Conservation (phyloP, 1,139 yeast genomes). For the Candida smagusa region DNA sequence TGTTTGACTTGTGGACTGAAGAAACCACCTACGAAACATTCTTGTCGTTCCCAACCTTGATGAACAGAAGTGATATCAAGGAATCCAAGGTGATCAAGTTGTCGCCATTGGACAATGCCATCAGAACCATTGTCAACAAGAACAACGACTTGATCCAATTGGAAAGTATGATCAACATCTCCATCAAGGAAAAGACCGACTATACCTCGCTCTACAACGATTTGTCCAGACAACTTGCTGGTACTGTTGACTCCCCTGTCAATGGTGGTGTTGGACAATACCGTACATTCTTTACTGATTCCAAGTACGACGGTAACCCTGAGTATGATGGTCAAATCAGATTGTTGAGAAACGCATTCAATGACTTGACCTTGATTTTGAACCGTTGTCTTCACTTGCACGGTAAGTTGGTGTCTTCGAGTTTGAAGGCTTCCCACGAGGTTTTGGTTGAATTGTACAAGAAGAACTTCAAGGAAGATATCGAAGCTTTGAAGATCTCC, state of each 20-base stretch:
- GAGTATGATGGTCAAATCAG: slow-evolving; percentile 44
- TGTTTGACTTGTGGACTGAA: slow-evolving; percentile 83
- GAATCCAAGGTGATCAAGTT: slow-evolving; percentile 50
- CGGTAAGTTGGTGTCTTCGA: slow-evolving; percentile 58
- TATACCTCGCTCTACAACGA: slow-evolving; percentile 55
- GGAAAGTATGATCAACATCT: slow-evolving; percentile 59
- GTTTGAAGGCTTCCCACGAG: slow-evolving; percentile 61
- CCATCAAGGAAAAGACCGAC: slow-evolving; percentile 54
- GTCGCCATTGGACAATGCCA: slow-evolving; percentile 86
- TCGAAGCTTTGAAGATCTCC: slow-evolving; percentile 37
- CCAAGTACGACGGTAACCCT: slow-evolving; percentile 35
- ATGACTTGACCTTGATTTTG: slow-evolving; percentile 65
- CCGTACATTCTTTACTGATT: slow-evolving; percentile 59
- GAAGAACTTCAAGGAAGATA: slow-evolving; percentile 68
- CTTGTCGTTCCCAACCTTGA: slow-evolving; percentile 81
- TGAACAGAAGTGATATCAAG: slow-evolving; percentile 78
- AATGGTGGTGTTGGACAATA: slow-evolving; percentile 91
- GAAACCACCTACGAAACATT: slow-evolving; percentile 76
- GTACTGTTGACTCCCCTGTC: slow-evolving; percentile 90
- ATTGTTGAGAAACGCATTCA: slow-evolving; percentile 58
- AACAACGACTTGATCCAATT: slow-evolving; percentile 69
- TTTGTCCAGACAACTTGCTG: slow-evolving; percentile 74
- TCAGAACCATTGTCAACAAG: slow-evolving; percentile 62
- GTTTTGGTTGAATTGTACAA: slow-evolving; percentile 62
- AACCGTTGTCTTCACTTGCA: slow-evolving; percentile 69